Base-by-base conservation (phyloP, 768 basidiomycete species). In the Asterophora parasitica region DNA sequence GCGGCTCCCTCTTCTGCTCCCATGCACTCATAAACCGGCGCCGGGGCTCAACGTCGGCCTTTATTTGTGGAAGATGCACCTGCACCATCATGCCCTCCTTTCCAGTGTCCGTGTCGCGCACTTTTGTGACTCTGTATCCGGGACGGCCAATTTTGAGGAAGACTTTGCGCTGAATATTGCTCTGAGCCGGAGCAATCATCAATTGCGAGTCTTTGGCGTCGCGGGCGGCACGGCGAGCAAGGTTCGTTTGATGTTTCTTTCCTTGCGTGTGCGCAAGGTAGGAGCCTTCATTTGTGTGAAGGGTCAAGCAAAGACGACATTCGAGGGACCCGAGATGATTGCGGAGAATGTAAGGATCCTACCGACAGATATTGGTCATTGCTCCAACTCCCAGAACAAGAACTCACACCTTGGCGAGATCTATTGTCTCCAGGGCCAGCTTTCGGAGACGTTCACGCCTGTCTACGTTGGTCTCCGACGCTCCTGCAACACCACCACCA, bases 201-300 rank as follows among this genome's bases (percentile, higher is more conserved):
- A 95, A 68, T 62, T 89, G 84, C 0, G 87, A 83, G 61, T 97
- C 96, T 63, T 97, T 96, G 39, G 91, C 88, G 75, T 98, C 96
- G 54, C 85, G 83, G n/a, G 95, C 95, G 0, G 96, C 96, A 56
- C 96, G 86, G 33, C 96, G 82, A 11, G 96, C 96, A 43, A 99
- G 82, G 64, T 98, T 98, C 3, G 94, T 98, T 65, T 98, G 96
- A 64, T 98, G 96, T 64, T 98, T 99, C 74, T 98, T 99, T 16
- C 96, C 96, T 72, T 98, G 96, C 0, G 96, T 99, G 59, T 99
- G 96, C 0, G 96, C 96, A 40, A 99, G 86, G 65, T 98, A 97
- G 11, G 94, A 96, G 15, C 96, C 96, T 69, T 99, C 96, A 60
- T 98, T 98, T n/a, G 95, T 97, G 70, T 99, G 96, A 9, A 99